Evolutionary conservation across 2,329 filamentous ascomycete species (phyloP).

Genomic region (Calonectria pseudoturangicola): DNA sequence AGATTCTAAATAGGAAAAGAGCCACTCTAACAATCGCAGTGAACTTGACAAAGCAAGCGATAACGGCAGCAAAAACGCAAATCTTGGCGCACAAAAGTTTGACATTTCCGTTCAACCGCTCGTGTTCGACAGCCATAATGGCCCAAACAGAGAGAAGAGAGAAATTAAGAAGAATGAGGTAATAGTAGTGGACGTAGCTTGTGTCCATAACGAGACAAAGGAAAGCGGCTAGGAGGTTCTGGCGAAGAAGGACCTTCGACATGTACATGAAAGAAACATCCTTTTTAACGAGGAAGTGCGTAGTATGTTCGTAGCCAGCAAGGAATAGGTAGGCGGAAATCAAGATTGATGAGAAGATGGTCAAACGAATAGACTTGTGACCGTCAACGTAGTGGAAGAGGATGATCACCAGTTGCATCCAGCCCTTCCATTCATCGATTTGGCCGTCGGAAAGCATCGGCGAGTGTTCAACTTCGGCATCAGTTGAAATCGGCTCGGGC

Average conservation of each 20-base stretch:
- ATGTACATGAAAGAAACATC: constrained; percentile 75
- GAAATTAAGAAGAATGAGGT: constrained; percentile 75
- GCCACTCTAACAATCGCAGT: constrained; percentile 47
- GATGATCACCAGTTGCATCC: constrained; percentile 74
- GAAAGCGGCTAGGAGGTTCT: constrained; percentile 73
- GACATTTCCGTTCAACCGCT: constrained; percentile 63
- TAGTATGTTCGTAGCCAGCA: constrained; percentile 76
- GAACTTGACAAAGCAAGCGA: constrained; percentile 57
- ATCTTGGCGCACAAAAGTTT: constrained; percentile 70
- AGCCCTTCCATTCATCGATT: constrained; percentile 80
- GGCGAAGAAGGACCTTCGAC: constrained; percentile 70
- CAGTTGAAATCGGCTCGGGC: constrained; percentile 27
- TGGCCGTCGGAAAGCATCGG: constrained; percentile 66
- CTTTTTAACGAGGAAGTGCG: constrained; percentile 72
- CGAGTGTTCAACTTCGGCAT: constrained; percentile 15
- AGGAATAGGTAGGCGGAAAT: constrained; percentile 78
- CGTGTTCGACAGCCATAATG: constrained; percentile 66
- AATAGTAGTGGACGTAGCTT: constrained; percentile 72
- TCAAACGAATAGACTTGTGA: constrained; percentile 71
- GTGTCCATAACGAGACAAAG: constrained; percentile 74
- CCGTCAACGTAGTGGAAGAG: constrained; percentile 75
- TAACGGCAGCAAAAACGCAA: constrained; percentile 60
- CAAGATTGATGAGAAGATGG: constrained; percentile 60
- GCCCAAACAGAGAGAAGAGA: constrained; percentile 76
- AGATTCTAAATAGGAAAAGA: constrained; percentile 57